Conservation (phyloP, 2,329 filamentous ascomycete genomes). For the Zymoseptoria passerinii region DNA sequence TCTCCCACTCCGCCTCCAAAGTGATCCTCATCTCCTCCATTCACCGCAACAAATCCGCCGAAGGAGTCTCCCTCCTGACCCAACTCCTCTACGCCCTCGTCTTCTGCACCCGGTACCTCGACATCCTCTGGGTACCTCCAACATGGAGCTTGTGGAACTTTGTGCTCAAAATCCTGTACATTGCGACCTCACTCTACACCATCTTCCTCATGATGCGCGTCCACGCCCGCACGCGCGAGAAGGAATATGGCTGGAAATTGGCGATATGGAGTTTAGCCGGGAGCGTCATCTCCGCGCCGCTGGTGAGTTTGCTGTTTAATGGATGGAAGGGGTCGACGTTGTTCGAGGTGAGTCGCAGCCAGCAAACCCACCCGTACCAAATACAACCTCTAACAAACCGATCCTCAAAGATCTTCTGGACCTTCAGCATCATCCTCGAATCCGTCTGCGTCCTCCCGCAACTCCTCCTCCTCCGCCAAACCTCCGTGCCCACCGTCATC, state of each 20-base stretch:
- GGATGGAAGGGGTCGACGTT: constrained; percentile 18
- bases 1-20: constrained; percentile 80
- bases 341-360: constrained; percentile 22
- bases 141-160: constrained; percentile 56
- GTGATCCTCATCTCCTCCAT: constrained; percentile 85
- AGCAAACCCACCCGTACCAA: neutral
- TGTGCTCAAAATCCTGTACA: constrained; percentile 83
- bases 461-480: constrained; percentile 82
- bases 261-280: constrained; percentile 60
- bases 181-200: constrained; percentile 75
- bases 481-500: constrained; percentile 90
- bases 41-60: constrained; percentile 76
- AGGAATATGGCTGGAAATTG: constrained; percentile 89
- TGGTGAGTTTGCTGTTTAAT: constrained; percentile 63
- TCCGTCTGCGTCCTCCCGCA: constrained; percentile 86
- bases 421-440: constrained; percentile 86
- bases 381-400: neutral
- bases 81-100: constrained; percentile 81
- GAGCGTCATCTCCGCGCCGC: constrained; percentile 59
- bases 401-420: constrained; percentile 60
- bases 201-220: constrained; percentile 79
- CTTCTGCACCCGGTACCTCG: constrained; percentile 78
- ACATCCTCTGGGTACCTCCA: constrained; percentile 45
- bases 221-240: constrained; percentile 79
- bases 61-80: constrained; percentile 86